Evolutionary conservation across 192 early-diverging fungal genomes (phyloP).

Genomic region (Pilaira anomala): DNA sequence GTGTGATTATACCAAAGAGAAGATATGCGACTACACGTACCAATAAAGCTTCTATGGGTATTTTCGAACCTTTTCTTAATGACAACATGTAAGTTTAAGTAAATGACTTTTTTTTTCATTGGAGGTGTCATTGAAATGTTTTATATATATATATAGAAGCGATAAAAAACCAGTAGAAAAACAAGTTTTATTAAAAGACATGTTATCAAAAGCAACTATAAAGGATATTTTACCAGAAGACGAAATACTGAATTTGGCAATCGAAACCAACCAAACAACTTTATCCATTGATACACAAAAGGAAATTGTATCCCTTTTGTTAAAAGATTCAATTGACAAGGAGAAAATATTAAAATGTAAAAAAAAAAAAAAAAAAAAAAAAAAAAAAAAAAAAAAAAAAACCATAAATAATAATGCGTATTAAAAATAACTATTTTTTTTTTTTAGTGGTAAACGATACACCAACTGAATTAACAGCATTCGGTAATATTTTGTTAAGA

Average conservation of each 20-base stretch:
- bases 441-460: slow-evolving; percentile 19
- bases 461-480: slow-evolving; percentile 16
- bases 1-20: not conserved
- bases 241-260: slow-evolving; percentile 7
- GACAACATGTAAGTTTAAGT: slow-evolving; percentile 4
- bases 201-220: slow-evolving; percentile 2
- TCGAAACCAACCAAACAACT: not conserved
- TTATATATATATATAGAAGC: not conserved
- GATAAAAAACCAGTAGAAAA: slow-evolving; percentile 4
- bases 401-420: no score
- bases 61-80: slow-evolving; percentile 23
- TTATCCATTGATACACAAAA: slow-evolving; percentile 27
- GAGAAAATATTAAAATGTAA: slow-evolving; percentile 10
- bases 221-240: slow-evolving; percentile 23
- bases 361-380: no score
- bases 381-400: not conserved
- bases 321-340: not conserved
- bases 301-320: not conserved
- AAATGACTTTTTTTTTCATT: not conserved
- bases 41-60: slow-evolving; percentile 12
- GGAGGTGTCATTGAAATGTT: not conserved
- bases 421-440: no score
- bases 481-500: slow-evolving; percentile 21
- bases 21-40: slow-evolving; percentile 1
- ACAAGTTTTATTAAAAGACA: not conserved